Percentiles rank a stretch among this genome's conserved stretches.
Evolutionary conservation across 192 early-diverging fungal species (phyloP).

Genomic region (Paraglomus brasilianum): DNA sequence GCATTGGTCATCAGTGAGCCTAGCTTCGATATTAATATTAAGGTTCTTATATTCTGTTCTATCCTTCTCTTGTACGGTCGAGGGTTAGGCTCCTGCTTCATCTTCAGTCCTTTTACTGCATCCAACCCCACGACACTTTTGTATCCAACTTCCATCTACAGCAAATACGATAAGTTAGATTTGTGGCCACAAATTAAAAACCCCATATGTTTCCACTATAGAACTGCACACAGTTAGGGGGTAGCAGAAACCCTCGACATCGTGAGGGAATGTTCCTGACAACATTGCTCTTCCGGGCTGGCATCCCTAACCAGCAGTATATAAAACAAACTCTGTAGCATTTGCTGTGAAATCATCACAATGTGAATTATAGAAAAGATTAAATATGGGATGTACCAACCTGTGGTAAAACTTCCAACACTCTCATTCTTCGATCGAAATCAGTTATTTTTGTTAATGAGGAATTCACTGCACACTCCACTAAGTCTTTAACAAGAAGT

Average conservation of each 20-base stretch:
- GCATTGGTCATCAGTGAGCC: too few relatives aligned
- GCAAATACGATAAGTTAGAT: slow-evolving; percentile 24
- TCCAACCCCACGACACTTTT: slow-evolving; percentile 18
- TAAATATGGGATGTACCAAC: slow-evolving; percentile 9
- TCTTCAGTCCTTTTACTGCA: slow-evolving; percentile 19
- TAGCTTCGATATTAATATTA: too few relatives aligned
- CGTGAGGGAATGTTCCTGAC: slow-evolving; percentile 25
- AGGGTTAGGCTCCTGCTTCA: neutral
- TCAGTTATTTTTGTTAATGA: slow-evolving; percentile 21
- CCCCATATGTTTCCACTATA: too few relatives aligned
- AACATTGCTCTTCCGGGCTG: slow-evolving; percentile 22
- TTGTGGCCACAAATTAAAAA: neutral
- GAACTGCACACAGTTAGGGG: slow-evolving; percentile 13
- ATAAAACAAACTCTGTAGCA: neutral
- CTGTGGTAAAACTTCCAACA: slow-evolving; percentile 21
- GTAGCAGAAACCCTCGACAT: slow-evolving; percentile 30
- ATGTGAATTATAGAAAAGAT: neutral
- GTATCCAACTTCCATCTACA: slow-evolving; percentile 14
- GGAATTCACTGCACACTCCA: slow-evolving; percentile 9
- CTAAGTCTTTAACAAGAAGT: too few relatives aligned
- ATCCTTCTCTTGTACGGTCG: neutral
- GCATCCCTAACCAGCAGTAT: neutral
- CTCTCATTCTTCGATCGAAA: slow-evolving; percentile 17
- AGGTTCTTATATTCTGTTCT: too few relatives aligned
- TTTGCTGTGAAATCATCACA: slow-evolving; percentile 18